A percentile compares a stretch with the other conserved stretches of the same genome.
Conservation (phyloP, 805 yeast species). For the Clavispora fructus region DNA sequence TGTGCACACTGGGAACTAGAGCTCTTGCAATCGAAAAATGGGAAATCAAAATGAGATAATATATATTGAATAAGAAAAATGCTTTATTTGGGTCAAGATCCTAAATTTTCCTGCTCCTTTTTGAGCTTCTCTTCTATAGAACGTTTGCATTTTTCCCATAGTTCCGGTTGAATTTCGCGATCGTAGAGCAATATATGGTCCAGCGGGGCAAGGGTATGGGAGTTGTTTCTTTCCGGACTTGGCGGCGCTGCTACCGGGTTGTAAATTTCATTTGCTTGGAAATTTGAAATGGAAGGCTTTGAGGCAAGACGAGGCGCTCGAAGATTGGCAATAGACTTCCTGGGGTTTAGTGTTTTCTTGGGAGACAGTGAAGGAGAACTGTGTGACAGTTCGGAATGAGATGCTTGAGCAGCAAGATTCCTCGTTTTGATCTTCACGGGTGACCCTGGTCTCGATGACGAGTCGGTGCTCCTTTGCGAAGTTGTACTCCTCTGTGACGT, state of each 20-base stretch:
- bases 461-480: not conserved
- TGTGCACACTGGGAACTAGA: not conserved
- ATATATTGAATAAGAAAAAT: not conserved
- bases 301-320: not conserved
- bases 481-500: not conserved
- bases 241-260: conserved; percentile 20
- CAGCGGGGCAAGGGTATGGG: not conserved
- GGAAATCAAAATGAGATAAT: too few relatives aligned
- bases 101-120: conserved; percentile 1
- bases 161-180: conserved; percentile 10
- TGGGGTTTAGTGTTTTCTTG: not conserved
- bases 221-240: not conserved
- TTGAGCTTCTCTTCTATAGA: conserved; percentile 22
- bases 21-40: not conserved
- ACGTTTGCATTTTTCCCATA: conserved; percentile 25
- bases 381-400: not conserved
- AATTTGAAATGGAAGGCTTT: conserved; percentile 21
- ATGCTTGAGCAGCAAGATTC: not conserved
- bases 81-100: not conserved
- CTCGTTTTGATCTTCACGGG: not conserved
- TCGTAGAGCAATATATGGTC: not conserved
- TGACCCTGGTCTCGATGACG: not conserved
- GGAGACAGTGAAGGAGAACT: not conserved
- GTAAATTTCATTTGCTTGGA: conserved; percentile 19
- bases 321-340: not conserved